Base-by-base conservation (phyloP, 177 flowering plant species). In the Vitis hybrid region DNA sequence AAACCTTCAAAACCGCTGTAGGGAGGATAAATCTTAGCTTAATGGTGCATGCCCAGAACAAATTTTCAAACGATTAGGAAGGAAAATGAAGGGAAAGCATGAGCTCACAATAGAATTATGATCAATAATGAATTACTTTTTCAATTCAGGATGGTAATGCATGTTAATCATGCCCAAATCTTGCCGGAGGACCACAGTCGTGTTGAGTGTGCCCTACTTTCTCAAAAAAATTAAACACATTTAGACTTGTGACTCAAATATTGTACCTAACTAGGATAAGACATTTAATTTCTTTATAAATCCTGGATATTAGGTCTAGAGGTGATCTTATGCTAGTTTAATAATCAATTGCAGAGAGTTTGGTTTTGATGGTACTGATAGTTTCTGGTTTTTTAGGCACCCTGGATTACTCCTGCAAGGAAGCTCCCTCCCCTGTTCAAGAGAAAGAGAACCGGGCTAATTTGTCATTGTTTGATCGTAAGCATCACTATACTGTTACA, bases 391-490 rank as follows among this genome's bases (percentile, higher is more conserved):
- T 50, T 49, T n/a, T 50, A 90, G 94, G 94, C 68, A 80, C 85
- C 27, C 58, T 88, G 19, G 67, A 85, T 79, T 72, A 64, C 70
- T 72, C 80, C 3, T 88, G 92, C 71, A 14, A 65, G 2, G 51
- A 75, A 57, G 78, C 83, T 7, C 71, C 81, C 1, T 12, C 86
- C 6, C 81, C 87, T 24, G 74, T 63, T 11, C 82, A 72, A 54
- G 70, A 56, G 24, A 73, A 65, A 71, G 65, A 65, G 0, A 66
- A 66, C 6, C 77, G 56, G 2, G 4, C 57, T 1, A 84, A 86
- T 64, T 65, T 18, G 19, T 85, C 94, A 24, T 27, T 84, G 46
- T 72, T 86, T 30, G 89, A 86, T 35, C 83, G 91, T 90, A 84
- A 76, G 40, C 50, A 30, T 58, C 69, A n/a, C 19, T 24, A 13